Evolutionary conservation across 1,284 basidiomycete species (phyloP).

Genomic region (Pascua sp.): DNA sequence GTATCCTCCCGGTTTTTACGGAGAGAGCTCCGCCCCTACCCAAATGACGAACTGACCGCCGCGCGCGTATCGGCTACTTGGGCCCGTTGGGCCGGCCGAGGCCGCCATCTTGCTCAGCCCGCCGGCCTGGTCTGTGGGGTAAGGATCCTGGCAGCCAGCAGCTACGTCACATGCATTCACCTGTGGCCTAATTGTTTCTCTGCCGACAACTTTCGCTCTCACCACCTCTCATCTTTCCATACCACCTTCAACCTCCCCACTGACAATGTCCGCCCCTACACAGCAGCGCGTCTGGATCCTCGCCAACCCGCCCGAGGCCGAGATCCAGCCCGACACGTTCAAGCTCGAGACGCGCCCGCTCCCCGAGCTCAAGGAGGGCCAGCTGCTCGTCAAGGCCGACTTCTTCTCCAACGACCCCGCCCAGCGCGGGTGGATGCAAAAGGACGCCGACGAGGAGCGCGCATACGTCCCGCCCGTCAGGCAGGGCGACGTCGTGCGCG

Average conservation of each 20-base stretch:
- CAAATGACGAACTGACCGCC: no score
- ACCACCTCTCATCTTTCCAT: not conserved
- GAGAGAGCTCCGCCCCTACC: no score
- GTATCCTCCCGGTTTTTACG: no score
- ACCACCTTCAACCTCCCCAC: not conserved
- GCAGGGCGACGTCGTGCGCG: constrained; percentile 28
- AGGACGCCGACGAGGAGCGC: constrained; percentile 15
- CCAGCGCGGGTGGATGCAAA: constrained; percentile 37
- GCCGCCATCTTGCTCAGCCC: no score
- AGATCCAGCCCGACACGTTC: constrained; percentile 29
- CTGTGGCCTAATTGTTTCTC: no score
- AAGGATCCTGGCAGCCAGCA: no score
- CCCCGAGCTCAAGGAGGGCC: constrained; percentile 32
- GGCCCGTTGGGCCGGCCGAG: no score
- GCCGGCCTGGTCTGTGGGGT: no score
- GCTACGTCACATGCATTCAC: no score
- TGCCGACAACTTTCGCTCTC: no score
- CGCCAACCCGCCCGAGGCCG: constrained; percentile 26
- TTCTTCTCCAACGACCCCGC: constrained; percentile 42
- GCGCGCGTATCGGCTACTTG: no score
- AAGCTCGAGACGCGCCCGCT: constrained; percentile 21
- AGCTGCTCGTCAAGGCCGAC: constrained; percentile 31
- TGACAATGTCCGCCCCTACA: constrained; percentile 16
- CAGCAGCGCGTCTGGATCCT: constrained; percentile 29
- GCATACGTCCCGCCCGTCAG: constrained; percentile 14